phyloP scores from a whole-genome alignment of 257 asterid genomes.

The Hygrophila difformis region DNA sequence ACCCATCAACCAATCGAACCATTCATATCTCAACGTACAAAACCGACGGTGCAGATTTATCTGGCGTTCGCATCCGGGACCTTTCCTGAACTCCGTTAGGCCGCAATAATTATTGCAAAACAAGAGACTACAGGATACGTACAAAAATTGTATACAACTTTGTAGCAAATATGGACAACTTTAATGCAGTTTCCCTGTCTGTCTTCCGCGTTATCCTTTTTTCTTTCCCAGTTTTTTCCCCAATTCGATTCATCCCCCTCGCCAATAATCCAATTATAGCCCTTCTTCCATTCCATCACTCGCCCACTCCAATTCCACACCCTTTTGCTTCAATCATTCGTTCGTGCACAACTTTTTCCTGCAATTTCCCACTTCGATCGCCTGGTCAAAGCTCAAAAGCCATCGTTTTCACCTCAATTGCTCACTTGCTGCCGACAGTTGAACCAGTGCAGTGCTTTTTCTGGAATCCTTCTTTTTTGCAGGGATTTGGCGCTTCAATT shows the following conservation, averaged over 20 bases:
- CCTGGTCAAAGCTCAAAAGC: too few relatives aligned
- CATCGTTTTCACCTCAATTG: too few relatives aligned
- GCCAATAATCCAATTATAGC: too few relatives aligned
- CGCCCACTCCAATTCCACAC: background rate
- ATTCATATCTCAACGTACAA: too few relatives aligned
- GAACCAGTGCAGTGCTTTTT: too few relatives aligned
- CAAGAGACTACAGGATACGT: conserved; percentile 15
- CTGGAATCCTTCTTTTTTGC: background rate
- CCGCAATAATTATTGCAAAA: conserved; percentile 5
- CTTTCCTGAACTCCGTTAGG: too few relatives aligned
- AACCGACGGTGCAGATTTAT: too few relatives aligned
- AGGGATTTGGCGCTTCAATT: background rate
- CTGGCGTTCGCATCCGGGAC: too few relatives aligned
- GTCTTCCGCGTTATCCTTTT: conserved; percentile 25
- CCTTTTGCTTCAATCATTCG: too few relatives aligned
- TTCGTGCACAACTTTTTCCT: too few relatives aligned
- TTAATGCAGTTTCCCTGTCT: conserved; percentile 28
- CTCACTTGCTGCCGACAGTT: background rate
- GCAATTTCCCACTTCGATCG: too few relatives aligned
- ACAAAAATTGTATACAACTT: conserved; percentile 25
- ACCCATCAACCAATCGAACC: too few relatives aligned
- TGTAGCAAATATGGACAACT: conserved; percentile 24
- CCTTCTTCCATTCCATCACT: conserved; percentile 1
- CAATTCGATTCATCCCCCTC: background rate
- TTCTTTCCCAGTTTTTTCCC: background rate